Base-by-base conservation (phyloP, 2,329 filamentous ascomycete genomes). In the Scedosporium dehoogii region DNA sequence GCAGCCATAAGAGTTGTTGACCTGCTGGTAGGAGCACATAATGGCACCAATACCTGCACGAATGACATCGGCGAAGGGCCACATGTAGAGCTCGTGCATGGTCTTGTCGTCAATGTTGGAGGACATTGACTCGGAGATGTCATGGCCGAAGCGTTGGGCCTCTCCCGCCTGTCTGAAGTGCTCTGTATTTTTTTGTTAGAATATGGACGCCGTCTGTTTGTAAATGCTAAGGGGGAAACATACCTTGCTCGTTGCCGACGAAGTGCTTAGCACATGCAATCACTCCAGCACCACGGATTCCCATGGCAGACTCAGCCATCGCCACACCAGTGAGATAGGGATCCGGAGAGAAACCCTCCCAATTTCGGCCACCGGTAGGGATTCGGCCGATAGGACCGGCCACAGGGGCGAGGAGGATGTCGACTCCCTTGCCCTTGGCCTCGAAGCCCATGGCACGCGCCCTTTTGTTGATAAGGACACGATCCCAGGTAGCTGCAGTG, bases 241-340 rank as follows among this genome's bases (percentile, higher is more conserved):
- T 16, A 74, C 74, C 73, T 76, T 92, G 90, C 74, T 91, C 89
- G 68, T 92, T 90, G 58, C 76, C 81, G 63, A 91, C 83, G 71
- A 79, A 88, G 71, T 92, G 89, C 79, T 92, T 93, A 57, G 88
- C 88, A 69, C 88, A 92, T 64, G 92, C 91, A 74, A 96, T 88
- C 61, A 93, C 84, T 71, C 91, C 91, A 14, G 87, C 85, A 69
- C 87, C 84, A 72, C 96, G 92, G 55, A 96, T 92, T 64, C 92
- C 92, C 70, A 84, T 82, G 64, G 96, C 82, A 1, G 88, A 90
- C 70, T 89, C 81, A 44, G 85, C 85, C 67, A 92, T 87, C 61
- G 85, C 85, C 65, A 87, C 78, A 60, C 89, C 92, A 60, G 90
- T 86, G 60, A 91, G 76, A 60, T 89, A 88, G 2, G 90, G 90